Evolutionary conservation across 192 early-diverging fungal genomes (phyloP).

Genomic region (Backusella psychrophila): DNA sequence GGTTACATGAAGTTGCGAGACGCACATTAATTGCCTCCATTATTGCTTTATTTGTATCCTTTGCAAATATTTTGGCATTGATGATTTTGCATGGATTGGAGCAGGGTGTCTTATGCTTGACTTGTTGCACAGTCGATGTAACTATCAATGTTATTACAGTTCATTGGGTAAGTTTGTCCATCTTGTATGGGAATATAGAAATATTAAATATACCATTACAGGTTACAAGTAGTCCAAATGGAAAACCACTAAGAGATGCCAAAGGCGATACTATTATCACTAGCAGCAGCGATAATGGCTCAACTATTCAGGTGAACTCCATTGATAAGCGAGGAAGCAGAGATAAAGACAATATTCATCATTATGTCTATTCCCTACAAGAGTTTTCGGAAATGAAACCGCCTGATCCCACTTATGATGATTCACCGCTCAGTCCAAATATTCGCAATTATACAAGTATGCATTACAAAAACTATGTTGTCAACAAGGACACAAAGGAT

Average conservation of each 20-base stretch:
- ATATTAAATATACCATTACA: background rate
- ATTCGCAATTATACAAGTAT: background rate
- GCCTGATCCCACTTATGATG: background rate
- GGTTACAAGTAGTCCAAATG: background rate
- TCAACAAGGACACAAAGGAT: background rate
- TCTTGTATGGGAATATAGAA: background rate
- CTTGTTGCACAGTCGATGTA: slow-evolving; percentile 49
- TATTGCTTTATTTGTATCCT: slow-evolving; percentile 37
- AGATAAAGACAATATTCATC: background rate
- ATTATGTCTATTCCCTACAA: background rate
- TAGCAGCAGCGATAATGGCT: background rate
- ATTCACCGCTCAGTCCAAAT: background rate
- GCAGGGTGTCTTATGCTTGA: slow-evolving; percentile 45
- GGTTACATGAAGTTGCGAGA: slow-evolving; percentile 36
- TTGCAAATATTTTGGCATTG: slow-evolving; percentile 40
- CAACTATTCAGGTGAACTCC: background rate
- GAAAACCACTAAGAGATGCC: background rate
- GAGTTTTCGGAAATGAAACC: background rate
- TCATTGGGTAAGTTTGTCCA: slow-evolving; percentile 38
- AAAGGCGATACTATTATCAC: background rate
- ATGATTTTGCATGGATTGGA: slow-evolving; percentile 38
- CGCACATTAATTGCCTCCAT: slow-evolving; percentile 44
- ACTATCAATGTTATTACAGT: slow-evolving; percentile 39
- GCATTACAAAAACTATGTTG: background rate
- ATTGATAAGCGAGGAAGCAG: background rate